Conservation (phyloP, 2,329 filamentous ascomycete species). For the Talaromyces sp. region DNA sequence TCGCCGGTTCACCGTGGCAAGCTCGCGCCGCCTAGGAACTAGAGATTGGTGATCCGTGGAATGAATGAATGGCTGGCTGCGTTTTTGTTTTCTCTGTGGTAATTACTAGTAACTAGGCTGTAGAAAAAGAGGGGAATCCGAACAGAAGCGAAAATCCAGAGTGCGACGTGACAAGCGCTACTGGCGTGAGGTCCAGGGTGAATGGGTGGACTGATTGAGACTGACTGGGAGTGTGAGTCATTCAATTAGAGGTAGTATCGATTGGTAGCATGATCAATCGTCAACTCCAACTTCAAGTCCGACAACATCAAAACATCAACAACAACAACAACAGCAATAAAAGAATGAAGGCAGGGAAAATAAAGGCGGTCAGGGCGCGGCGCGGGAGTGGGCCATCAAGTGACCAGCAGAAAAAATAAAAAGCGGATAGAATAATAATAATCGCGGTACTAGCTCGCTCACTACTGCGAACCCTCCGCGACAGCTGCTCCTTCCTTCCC, state of each 20-base stretch:
- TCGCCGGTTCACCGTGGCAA: too few species aligned
- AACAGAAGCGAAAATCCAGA: not conserved
- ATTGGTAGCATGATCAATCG: too few species aligned
- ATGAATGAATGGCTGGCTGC: not conserved
- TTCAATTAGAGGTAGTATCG: too few species aligned
- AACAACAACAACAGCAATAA: not conserved
- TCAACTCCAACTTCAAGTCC: too few species aligned
- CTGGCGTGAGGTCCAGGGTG: not conserved
- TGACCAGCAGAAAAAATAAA: slow-evolving; percentile 1
- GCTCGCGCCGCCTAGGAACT: too few species aligned
- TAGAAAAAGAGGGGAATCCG: not conserved
- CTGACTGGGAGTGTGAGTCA: not conserved
- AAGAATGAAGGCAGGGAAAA: not conserved
- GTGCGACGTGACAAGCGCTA: not conserved
- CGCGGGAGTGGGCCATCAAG: not conserved
- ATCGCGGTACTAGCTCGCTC: not conserved
- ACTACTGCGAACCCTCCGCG: not conserved
- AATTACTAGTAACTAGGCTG: not conserved
- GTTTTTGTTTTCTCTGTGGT: not conserved
- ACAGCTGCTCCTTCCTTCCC: not conserved
- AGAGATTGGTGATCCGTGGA: too few species aligned
- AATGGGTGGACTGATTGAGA: not conserved
- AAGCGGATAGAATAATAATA: not conserved
- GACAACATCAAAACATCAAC: too few species aligned
- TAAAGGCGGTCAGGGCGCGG: not conserved